Conservation (phyloP, 371 early-diverging fungal species). For the Mortierella sp. region DNA sequence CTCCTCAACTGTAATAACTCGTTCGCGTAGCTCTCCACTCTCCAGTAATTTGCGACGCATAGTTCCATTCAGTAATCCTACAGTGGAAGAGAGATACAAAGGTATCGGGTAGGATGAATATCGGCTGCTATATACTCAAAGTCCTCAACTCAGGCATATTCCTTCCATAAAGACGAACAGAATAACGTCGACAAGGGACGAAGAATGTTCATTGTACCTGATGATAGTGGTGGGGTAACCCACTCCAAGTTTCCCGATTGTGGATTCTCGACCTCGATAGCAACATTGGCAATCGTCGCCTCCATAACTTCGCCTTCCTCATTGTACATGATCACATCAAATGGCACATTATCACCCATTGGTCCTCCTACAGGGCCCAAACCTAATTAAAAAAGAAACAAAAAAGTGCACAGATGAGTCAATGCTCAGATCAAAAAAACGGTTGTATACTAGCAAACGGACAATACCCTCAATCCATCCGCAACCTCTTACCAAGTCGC, state of each 20-base stretch:
- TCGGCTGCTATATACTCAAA: not conserved
- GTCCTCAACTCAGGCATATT: not conserved
- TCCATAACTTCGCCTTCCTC: slow-evolving; percentile 66
- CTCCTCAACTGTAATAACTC: slow-evolving; percentile 61
- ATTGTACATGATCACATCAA: slow-evolving; percentile 74
- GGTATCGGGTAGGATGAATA: not conserved
- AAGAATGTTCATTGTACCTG: slow-evolving; percentile 52
- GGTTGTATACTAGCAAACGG: not conserved
- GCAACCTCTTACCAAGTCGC: slow-evolving; percentile 38
- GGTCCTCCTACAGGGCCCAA: slow-evolving; percentile 38
- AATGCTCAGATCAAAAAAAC: no score
- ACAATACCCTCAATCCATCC: not conserved
- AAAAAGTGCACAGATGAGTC: not conserved
- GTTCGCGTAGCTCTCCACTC: slow-evolving; percentile 52
- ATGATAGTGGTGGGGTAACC: slow-evolving; percentile 64
- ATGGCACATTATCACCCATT: slow-evolving; percentile 40
- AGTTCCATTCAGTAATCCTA: slow-evolving; percentile 66
- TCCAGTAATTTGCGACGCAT: slow-evolving; percentile 64
- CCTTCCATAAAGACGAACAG: not conserved
- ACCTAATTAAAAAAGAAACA: slow-evolving; percentile 12
- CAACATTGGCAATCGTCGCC: slow-evolving; percentile 74
- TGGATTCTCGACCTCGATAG: slow-evolving; percentile 55
- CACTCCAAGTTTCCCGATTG: slow-evolving; percentile 56
- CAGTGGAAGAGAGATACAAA: not conserved
- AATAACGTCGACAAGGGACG: not conserved